phyloP scores from a whole-genome alignment of 371 early-diverging fungal species.

The Zancudomyces culisetae region DNA sequence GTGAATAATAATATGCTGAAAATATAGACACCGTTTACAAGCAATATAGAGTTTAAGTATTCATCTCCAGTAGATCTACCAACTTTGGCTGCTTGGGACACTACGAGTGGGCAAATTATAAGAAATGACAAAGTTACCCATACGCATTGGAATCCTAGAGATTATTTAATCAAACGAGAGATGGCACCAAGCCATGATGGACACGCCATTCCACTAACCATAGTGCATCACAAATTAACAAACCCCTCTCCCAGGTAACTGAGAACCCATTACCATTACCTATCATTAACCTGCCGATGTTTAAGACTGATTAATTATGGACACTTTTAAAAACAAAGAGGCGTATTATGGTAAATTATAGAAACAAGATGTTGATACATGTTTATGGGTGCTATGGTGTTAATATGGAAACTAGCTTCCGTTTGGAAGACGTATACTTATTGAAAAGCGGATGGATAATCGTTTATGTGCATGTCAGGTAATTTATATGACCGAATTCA shows the following conservation, averaged over 20 bases:
- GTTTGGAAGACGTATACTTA: slow-evolving; percentile 56
- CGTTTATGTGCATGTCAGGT: slow-evolving; percentile 67
- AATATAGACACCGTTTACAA: too few species aligned
- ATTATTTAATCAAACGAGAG: neutral
- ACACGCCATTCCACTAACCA: neutral
- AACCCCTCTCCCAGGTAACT: neutral
- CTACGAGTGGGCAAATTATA: neutral
- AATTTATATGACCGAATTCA: slow-evolving; percentile 6
- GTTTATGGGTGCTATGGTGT: slow-evolving; percentile 73
- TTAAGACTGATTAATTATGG: too few species aligned
- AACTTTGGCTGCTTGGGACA: neutral
- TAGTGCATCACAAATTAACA: neutral
- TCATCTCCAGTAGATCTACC: slow-evolving; percentile 1
- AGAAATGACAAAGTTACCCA: neutral
- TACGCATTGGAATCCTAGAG: neutral
- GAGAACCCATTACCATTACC: too few species aligned
- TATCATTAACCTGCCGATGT: too few species aligned
- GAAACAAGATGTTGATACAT: neutral
- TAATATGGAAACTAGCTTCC: slow-evolving; percentile 54
- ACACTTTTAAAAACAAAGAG: too few species aligned
- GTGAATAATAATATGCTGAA: too few species aligned
- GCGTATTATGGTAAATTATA: too few species aligned
- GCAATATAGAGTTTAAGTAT: slow-evolving; percentile 2
- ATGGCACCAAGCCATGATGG: neutral
- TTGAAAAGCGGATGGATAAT: slow-evolving; percentile 64